Evolutionary conservation across 148 eudicot genomes (phyloP).

Genomic region (Amaranthus hypochondriacus): DNA sequence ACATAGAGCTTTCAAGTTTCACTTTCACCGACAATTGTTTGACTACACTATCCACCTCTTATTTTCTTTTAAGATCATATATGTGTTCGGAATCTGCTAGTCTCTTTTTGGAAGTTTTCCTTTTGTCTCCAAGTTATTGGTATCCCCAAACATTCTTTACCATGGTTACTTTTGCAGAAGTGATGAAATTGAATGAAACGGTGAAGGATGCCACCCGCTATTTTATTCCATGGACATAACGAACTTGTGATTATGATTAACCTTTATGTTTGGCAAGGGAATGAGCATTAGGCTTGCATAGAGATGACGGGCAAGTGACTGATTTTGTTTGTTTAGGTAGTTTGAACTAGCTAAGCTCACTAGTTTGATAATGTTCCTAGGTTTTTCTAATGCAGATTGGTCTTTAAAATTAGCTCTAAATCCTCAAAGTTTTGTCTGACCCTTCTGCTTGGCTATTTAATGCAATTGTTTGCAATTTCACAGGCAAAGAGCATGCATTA

Average conservation of each 20-base stretch:
- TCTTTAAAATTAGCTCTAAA: background rate
- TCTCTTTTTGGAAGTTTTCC: background rate
- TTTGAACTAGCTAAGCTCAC: background rate
- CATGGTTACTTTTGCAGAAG: background rate
- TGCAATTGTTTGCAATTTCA: conserved; percentile 11
- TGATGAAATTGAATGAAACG: background rate
- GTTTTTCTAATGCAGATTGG: background rate
- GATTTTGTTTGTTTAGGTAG: background rate
- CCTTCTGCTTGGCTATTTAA: conserved; percentile 7
- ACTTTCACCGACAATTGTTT: background rate
- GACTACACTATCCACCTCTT: background rate
- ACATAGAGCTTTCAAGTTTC: no score
- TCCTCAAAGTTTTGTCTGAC: background rate
- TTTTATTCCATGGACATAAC: background rate
- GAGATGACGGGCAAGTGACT: background rate
- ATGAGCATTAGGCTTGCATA: background rate
- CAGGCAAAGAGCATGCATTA: conserved; percentile 95
- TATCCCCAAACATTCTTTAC: background rate
- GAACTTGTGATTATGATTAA: background rate
- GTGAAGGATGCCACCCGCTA: background rate
- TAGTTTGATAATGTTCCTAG: background rate
- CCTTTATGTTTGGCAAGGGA: background rate
- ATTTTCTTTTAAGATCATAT: background rate
- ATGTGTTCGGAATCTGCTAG: background rate
- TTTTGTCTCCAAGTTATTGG: background rate